A percentile compares a stretch with the other conserved stretches of the same genome.
These are phyloP conservation scores for Annulohypoxylon stygium DNA, from an alignment of 495 filamentous ascomycete genomes.

Conservation along the genomic window DNA sequence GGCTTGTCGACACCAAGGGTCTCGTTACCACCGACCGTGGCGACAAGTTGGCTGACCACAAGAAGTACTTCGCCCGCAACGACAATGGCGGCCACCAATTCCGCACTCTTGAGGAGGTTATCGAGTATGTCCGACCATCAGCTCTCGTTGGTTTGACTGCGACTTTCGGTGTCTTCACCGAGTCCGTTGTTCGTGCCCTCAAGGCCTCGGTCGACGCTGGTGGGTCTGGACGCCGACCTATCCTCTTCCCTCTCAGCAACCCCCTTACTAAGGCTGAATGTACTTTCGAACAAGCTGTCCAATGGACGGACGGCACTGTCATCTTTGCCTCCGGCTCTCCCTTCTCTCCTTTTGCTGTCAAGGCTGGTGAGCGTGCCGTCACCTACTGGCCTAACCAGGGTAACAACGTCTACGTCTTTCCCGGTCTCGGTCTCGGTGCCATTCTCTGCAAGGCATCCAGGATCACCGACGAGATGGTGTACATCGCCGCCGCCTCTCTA, in stretches of 20 bases:
- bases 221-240: slow-evolving; percentile 81
- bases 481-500: slow-evolving; percentile 87
- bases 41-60: slow-evolving; percentile 95
- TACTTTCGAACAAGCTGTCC: slow-evolving; percentile 91
- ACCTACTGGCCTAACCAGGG: slow-evolving; percentile 92
- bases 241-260: slow-evolving; percentile 95
- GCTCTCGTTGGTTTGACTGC: slow-evolving; percentile 96
- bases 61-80: slow-evolving; percentile 93
- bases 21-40: slow-evolving; percentile 94
- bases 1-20: slow-evolving; percentile 96
- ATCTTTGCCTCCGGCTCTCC: slow-evolving; percentile 97
- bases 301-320: slow-evolving; percentile 87
- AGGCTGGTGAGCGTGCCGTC: slow-evolving; percentile 72
- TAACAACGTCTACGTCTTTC: slow-evolving; percentile 95
- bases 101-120: slow-evolving; percentile 89
- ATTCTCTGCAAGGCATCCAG: slow-evolving; percentile 90
- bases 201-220: slow-evolving; percentile 72
- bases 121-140: slow-evolving; percentile 93
- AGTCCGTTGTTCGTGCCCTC: slow-evolving; percentile 86
- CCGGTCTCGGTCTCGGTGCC: slow-evolving; percentile 93
- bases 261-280: slow-evolving; percentile 96
- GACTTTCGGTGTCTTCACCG: slow-evolving; percentile 93
- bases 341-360: slow-evolving; percentile 79
- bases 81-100: slow-evolving; percentile 95
- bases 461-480: slow-evolving; percentile 96